A percentile compares a stretch with the other conserved stretches of the same genome.
phyloP scores from a whole-genome alignment of 2,329 filamentous ascomycete genomes.

The Neocatenulostroma microsporum region DNA sequence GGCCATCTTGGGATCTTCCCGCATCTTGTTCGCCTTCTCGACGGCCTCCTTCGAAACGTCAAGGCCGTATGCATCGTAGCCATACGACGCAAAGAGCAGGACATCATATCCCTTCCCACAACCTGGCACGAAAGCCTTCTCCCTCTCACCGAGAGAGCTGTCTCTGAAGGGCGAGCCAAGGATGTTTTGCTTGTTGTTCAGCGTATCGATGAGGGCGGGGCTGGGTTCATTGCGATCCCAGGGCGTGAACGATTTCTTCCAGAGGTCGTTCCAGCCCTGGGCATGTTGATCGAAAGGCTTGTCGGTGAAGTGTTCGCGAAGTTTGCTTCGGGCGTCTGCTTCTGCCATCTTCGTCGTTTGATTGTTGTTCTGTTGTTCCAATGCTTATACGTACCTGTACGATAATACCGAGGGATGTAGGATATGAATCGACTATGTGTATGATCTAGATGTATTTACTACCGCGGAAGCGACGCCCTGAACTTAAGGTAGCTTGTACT shows the following conservation, averaged over 20 bases:
- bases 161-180: slow-evolving; percentile 19
- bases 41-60: slow-evolving; percentile 54
- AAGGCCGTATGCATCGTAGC: slow-evolving; percentile 69
- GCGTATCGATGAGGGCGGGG: slow-evolving; percentile 50
- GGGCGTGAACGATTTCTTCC: slow-evolving; percentile 47
- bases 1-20: slow-evolving; percentile 28
- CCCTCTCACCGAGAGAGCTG: too few species aligned
- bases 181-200: slow-evolving; percentile 28
- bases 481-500: too few species aligned
- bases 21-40: slow-evolving; percentile 41
- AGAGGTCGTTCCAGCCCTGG: slow-evolving; percentile 46
- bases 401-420: too few species aligned
- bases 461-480: too few species aligned
- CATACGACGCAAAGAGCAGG: slow-evolving; percentile 62
- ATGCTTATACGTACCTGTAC: too few species aligned
- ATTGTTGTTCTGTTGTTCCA: too few species aligned
- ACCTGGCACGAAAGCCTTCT: slow-evolving; percentile 65
- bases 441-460: too few species aligned
- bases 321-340: slow-evolving; percentile 21
- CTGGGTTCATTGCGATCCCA: slow-evolving; percentile 55
- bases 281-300: slow-evolving; percentile 5
- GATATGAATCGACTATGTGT: too few species aligned
- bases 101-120: slow-evolving; percentile 80
- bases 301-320: slow-evolving; percentile 18
- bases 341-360: too few species aligned